These are phyloP conservation scores for Fusarium sp. DNA, from an alignment of 2,329 filamentous ascomycete genomes.

Conservation along the genomic window DNA sequence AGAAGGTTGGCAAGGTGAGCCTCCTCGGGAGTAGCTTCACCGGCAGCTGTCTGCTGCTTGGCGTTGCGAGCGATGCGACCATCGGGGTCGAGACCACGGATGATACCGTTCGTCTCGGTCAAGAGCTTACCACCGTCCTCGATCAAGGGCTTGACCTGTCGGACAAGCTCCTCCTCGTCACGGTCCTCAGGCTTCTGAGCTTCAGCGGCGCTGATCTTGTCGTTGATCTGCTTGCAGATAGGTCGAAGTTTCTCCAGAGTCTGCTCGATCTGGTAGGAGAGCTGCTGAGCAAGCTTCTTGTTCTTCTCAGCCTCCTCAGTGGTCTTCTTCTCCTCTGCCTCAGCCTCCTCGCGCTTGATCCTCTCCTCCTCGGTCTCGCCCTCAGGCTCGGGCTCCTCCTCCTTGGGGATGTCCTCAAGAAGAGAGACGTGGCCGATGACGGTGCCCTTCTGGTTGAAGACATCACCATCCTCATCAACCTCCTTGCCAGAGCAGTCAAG, in stretches of 20 bases:
- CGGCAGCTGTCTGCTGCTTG: constrained; percentile 81
- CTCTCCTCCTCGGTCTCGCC: constrained; percentile 62
- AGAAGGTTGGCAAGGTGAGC: constrained; percentile 85
- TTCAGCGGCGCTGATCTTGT: constrained; percentile 85
- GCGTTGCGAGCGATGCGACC: constrained; percentile 87
- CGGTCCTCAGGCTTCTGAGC: constrained; percentile 86
- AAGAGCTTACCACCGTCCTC: constrained; percentile 87
- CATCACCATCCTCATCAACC: constrained; percentile 78
- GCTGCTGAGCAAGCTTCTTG: constrained; percentile 81
- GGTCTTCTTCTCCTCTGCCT: constrained; percentile 62
- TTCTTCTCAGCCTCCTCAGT: constrained; percentile 73
- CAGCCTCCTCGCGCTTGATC: constrained; percentile 52
- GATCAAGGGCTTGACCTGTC: constrained; percentile 87
- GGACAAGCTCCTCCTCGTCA: constrained; percentile 89
- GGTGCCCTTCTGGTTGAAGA: constrained; percentile 76
- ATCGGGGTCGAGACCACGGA: constrained; percentile 90
- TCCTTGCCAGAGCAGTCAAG: constrained; percentile 75
- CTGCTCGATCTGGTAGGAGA: constrained; percentile 78
- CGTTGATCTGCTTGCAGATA: constrained; percentile 87
- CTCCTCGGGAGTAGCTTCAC: constrained; percentile 78
- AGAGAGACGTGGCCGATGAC: constrained; percentile 77
- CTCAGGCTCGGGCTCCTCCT: constrained; percentile 63
- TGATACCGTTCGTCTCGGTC: constrained; percentile 86
- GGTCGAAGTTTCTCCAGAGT: constrained; percentile 87
- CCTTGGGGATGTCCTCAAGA: constrained; percentile 67